A percentile compares a stretch with the other conserved stretches of the same genome.
phyloP scores from a whole-genome alignment of 768 basidiomycete genomes.

The Baorangia bicolor region DNA sequence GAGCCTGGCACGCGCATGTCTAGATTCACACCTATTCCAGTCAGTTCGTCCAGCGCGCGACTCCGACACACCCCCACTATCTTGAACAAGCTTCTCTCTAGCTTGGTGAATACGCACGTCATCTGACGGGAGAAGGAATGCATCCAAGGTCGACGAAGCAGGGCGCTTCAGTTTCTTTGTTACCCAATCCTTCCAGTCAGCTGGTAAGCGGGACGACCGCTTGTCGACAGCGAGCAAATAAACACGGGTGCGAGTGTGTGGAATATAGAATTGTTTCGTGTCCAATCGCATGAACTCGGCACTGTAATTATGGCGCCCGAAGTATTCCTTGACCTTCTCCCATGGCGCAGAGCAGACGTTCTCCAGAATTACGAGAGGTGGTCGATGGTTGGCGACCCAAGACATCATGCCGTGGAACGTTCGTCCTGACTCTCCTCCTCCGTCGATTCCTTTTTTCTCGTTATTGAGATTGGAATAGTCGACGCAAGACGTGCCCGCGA shows the following conservation, averaged over 20 bases:
- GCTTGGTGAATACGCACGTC: conserved; percentile 91
- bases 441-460: conserved; percentile 86
- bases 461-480: conserved; percentile 97
- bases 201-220: conserved; percentile 56
- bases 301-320: conserved; percentile 72
- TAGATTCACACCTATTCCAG: conserved; percentile 90
- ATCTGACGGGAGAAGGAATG: conserved; percentile 87
- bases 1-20: conserved; percentile 83
- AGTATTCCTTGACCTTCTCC: conserved; percentile 71
- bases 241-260: conserved; percentile 90
- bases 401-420: conserved; percentile 95
- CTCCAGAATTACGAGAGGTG: conserved; percentile 90
- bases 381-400: conserved; percentile 85
- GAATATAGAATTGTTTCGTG: conserved; percentile 89
- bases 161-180: conserved; percentile 68
- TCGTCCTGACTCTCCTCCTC: conserved; percentile 87
- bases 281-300: conserved; percentile 71
- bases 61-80: conserved; percentile 57
- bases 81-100: conserved; percentile 76
- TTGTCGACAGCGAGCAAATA: conserved; percentile 82
- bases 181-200: conserved; percentile 65
- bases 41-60: conserved; percentile 75
- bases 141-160: conserved; percentile 86
- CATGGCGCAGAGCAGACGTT: conserved; percentile 94
- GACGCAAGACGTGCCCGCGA: conserved; percentile 95